phyloP scores from a whole-genome alignment of 2,329 filamentous ascomycete genomes.

The Pseudonectria buxi region DNA sequence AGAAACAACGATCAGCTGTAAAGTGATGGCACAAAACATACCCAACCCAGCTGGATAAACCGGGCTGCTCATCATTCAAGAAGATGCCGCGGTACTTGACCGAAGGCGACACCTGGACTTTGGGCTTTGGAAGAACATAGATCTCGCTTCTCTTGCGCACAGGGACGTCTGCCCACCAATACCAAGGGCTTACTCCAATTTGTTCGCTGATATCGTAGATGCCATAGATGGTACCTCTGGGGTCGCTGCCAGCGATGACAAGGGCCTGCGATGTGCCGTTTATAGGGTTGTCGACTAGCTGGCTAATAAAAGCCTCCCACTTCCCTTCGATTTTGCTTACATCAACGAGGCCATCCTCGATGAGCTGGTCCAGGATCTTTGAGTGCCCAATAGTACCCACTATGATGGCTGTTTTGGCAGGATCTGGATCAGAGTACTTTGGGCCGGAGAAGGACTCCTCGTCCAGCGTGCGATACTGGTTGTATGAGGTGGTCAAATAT shows the following conservation, averaged over 20 bases:
- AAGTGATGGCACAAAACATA: too few species aligned
- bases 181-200: constrained; percentile 50
- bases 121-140: constrained; percentile 35
- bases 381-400: constrained; percentile 63
- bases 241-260: constrained; percentile 52
- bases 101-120: constrained; percentile 39
- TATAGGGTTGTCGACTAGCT: constrained; percentile 44
- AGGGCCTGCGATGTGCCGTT: constrained; percentile 37
- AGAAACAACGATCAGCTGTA: too few species aligned
- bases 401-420: constrained; percentile 53
- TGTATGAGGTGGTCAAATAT: fast-evolving
- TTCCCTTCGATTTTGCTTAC: constrained; percentile 50
- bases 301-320: constrained; percentile 63
- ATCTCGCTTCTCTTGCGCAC: constrained; percentile 38
- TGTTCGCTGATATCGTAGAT: constrained; percentile 55
- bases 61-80: constrained; percentile 46
- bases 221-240: constrained; percentile 53
- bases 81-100: constrained; percentile 57
- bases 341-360: constrained; percentile 50
- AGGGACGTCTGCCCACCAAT: constrained; percentile 55
- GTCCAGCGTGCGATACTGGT: constrained; percentile 14
- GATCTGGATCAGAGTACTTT: constrained; percentile 33
- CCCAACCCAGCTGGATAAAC: constrained; percentile 45
- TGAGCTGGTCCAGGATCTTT: constrained; percentile 51
- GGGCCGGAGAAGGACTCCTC: constrained; percentile 31